Percentiles rank a stretch among this genome's conserved stretches.
phyloP scores from a whole-genome alignment of 2,329 filamentous ascomycete genomes.

The Albophoma yamanashiensis region DNA sequence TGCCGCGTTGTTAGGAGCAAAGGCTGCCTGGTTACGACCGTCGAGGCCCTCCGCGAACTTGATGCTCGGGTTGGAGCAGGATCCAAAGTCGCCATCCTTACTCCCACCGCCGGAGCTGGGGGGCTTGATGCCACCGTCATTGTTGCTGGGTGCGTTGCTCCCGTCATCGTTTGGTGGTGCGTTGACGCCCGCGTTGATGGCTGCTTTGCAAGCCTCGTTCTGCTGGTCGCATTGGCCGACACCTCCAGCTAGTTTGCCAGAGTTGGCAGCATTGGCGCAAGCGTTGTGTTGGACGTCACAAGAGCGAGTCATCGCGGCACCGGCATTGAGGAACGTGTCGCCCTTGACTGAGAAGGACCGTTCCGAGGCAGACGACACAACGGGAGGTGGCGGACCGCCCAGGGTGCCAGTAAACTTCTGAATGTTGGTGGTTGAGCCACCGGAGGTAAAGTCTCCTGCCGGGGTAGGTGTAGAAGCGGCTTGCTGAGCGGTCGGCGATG shows the following conservation, averaged over 20 bases:
- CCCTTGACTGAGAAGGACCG: neutral
- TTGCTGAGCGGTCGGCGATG: too few species aligned
- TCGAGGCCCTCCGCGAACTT: neutral
- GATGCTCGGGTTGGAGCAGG: neutral
- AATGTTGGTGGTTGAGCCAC: neutral
- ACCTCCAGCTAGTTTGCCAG: neutral
- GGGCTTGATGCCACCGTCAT: neutral
- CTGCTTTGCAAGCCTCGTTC: neutral
- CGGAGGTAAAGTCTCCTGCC: too few species aligned
- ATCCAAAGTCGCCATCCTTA: neutral
- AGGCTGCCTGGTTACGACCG: neutral
- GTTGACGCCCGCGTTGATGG: neutral
- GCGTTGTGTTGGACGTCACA: neutral
- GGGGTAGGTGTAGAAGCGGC: too few species aligned
- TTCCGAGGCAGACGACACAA: neutral
- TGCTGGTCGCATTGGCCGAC: neutral
- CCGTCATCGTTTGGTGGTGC: neutral
- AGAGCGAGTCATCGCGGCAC: neutral
- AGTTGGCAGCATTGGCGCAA: neutral
- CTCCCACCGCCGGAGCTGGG: neutral
- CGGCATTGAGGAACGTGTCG: neutral
- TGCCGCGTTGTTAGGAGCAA: neutral
- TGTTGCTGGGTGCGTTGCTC: neutral
- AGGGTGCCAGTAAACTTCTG: neutral
- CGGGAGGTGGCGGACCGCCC: neutral